Conservation (phyloP, 2,329 filamentous ascomycete species). For the Aciculosporium take region DNA sequence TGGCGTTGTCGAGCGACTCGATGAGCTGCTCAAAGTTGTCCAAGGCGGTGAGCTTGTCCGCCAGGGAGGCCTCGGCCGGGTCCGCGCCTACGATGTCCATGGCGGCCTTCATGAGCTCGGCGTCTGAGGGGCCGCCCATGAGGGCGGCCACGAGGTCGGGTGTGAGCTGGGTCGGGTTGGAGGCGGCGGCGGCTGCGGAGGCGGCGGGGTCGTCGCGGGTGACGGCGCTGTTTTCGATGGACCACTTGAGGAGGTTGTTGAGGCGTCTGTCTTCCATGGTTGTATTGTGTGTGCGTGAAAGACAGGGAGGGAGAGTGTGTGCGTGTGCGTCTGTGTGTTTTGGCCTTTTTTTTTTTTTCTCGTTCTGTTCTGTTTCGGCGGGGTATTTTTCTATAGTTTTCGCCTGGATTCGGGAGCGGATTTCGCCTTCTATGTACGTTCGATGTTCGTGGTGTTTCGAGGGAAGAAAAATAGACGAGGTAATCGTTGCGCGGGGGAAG, state of each 20-base stretch:
- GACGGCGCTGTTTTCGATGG: constrained; percentile 35
- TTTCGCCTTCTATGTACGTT: not conserved
- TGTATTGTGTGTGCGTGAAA: not conserved
- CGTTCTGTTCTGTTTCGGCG: not conserved
- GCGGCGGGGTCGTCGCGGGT: constrained; percentile 16
- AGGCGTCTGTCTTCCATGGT: constrained; percentile 35
- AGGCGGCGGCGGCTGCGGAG: constrained; percentile 18
- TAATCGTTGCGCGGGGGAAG: not conserved
- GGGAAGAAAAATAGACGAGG: not conserved
- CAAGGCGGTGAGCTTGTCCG: constrained; percentile 70
- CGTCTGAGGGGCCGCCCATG: constrained; percentile 76
- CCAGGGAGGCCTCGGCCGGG: constrained; percentile 49
- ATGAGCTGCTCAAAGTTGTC: constrained; percentile 93
- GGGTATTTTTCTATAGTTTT: not conserved
- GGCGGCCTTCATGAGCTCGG: constrained; percentile 76
- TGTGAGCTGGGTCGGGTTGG: constrained; percentile 35
- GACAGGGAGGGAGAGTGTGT: too few species aligned
- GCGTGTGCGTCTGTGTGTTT: not conserved
- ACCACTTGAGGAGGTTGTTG: constrained; percentile 71
- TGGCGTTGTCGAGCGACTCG: constrained; percentile 90
- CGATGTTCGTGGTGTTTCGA: too few species aligned
- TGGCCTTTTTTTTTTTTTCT: not conserved
- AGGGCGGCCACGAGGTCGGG: constrained; percentile 59
- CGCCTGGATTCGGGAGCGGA: not conserved
- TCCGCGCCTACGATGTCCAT: constrained; percentile 60